These are phyloP conservation scores for Narthecium ossifragum DNA, from an alignment of 106 monocot species.

Conservation along the genomic window DNA sequence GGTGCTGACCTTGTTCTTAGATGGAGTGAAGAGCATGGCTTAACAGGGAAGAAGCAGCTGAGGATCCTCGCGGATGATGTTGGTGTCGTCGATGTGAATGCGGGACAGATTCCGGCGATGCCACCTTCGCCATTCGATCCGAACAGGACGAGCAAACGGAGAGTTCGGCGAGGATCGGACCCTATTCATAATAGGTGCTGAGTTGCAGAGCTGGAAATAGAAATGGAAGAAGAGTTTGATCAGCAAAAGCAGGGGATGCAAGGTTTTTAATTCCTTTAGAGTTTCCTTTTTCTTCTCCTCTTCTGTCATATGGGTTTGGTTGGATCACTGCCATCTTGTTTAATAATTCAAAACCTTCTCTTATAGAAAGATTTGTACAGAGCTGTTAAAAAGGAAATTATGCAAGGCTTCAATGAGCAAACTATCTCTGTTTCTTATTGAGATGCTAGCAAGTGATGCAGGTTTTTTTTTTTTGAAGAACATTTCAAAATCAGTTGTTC, in stretches of 20 bases:
- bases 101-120: conserved; percentile 13
- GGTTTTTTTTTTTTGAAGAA: too few species aligned
- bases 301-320: not conserved
- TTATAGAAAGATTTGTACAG: conserved; percentile 37
- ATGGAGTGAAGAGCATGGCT: conserved; percentile 14
- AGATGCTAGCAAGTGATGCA: too few species aligned
- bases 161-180: conserved; percentile 69
- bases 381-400: conserved; percentile 15
- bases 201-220: not conserved
- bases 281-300: conserved; percentile 9
- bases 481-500: too few species aligned
- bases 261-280: conserved; percentile 16
- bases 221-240: not conserved
- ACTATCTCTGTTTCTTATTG: conserved; percentile 10
- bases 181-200: conserved; percentile 80
- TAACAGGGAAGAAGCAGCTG: conserved; percentile 4
- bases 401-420: not conserved
- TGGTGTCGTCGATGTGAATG: conserved; percentile 7
- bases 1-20: conserved; percentile 16
- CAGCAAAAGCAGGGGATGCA: not conserved
- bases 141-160: conserved; percentile 51
- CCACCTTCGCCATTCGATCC: conserved; percentile 36
- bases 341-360: conserved; percentile 11
- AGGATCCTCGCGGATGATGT: conserved; percentile 6
- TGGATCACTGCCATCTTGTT: not conserved